phyloP scores from a whole-genome alignment of 78 protist genomes.

The Dictyostelium firmibasis region DNA sequence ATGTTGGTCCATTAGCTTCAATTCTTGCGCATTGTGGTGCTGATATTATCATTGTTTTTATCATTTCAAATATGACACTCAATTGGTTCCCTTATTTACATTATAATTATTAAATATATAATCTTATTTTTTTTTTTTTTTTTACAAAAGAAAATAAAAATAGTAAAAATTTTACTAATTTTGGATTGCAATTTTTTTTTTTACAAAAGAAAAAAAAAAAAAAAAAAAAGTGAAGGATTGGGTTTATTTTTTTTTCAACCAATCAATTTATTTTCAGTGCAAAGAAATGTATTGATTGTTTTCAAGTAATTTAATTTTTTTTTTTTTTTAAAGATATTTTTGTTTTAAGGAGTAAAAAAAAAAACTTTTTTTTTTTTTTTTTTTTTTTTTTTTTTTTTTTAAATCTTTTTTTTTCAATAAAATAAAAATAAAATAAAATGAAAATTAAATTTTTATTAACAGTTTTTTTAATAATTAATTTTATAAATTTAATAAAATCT shows the following conservation, averaged over 20 bases:
- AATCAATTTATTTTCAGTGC: background rate
- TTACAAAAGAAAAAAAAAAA: no score
- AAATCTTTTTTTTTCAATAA: no score
- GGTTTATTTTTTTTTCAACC: no score
- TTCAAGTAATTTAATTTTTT: background rate
- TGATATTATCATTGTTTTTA: conserved; percentile 8
- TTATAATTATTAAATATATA: background rate
- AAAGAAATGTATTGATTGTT: background rate
- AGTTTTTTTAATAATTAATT: background rate
- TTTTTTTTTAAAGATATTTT: no score
- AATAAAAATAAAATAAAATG: background rate
- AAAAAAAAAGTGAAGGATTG: no score
- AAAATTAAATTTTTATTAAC: background rate
- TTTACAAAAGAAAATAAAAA: background rate
- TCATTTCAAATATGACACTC: conserved; percentile 22
- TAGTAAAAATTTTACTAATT: background rate
- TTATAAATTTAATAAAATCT: background rate
- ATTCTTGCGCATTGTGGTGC: conserved; percentile 23
- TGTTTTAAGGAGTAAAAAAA: no score
- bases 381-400: no score
- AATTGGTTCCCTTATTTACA: conserved; percentile 23
- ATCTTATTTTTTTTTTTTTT: no score
- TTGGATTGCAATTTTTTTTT: no score
- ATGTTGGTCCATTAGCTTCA: conserved; percentile 21
- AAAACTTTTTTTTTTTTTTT: background rate